Base-by-base conservation (phyloP, 306 rosid genomes). In the Lathyrus tuberosus region DNA sequence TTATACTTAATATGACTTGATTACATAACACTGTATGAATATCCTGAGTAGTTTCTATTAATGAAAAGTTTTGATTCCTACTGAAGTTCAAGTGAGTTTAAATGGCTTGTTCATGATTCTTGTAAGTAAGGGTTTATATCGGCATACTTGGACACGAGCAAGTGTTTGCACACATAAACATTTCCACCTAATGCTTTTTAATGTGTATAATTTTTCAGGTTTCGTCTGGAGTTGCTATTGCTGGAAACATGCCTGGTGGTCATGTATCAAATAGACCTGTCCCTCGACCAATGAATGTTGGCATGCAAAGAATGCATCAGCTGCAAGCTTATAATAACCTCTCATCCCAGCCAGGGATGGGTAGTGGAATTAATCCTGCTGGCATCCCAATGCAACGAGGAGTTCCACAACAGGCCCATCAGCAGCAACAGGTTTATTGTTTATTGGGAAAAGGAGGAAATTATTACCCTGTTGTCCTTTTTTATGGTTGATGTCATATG, bases 381-480 rank as follows among this genome's bases (percentile, higher is more conserved):
- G 88, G 94, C 71, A 82, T 91, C 72, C 93, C 89, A 41, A 89
- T 93, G 96, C 96, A 83, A 72, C 90, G 97, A 37, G 98, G 97
- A 74, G 91, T 85, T 76, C 80, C 86, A 5, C 97, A 88, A 7
- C 97, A 88, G 80, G 86, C 85, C 41, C 96, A 92, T 72, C 97
- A 85, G 78, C 96, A 86, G 73, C 97, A 92, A 67, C 98, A 90
- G 96, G 96, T 87, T 61, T 66, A 24, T 62, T 60, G 78, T 70
- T 69, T 17, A 54, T 20, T 61, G 12, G 70, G 48, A 26, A 42
- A 47, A 12, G 13, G 69, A 10, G 28, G 4, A 40, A 9, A 47
- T 73, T 13, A 30, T 42, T 48, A 26, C 30, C 38, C 12, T 57
- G 57, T 35, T 46, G 24, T 16, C 44, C 35, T 48, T 54, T 38